These are phyloP conservation scores for Debaryomyces prosopidis DNA, from an alignment of 805 yeast genomes.

Conservation along the genomic window DNA sequence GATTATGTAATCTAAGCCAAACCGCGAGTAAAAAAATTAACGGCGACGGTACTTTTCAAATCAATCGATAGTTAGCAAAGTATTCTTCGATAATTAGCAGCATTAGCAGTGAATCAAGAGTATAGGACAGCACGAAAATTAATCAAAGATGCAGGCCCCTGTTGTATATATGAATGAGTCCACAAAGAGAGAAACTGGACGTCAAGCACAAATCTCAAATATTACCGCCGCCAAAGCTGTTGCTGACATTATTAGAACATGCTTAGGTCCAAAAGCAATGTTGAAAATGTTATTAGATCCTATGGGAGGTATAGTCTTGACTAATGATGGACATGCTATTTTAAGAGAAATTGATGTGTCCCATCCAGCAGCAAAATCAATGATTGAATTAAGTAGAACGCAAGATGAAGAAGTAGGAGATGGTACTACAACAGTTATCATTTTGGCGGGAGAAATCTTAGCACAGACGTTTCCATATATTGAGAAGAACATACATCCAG, in stretches of 20 bases:
- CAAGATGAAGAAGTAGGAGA: constrained; percentile 99
- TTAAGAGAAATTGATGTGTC: constrained; percentile 95
- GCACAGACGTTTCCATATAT: constrained; percentile 94
- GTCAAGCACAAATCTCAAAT: constrained; percentile 95
- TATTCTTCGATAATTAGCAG: neutral
- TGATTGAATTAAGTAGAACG: constrained; percentile 95
- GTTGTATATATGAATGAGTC: constrained; percentile 64
- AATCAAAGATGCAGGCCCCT: constrained; percentile 44
- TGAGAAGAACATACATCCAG: constrained; percentile 96
- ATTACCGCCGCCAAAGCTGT: constrained; percentile 99
- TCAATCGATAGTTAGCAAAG: neutral
- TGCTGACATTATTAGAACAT: constrained; percentile 95
- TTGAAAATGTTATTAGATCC: constrained; percentile 97
- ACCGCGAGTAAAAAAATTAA: neutral
- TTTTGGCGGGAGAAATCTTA: constrained; percentile 93
- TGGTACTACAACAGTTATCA: constrained; percentile 96
- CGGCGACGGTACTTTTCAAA: neutral
- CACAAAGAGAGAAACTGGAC: constrained; percentile 91
- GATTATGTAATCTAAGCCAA: neutral
- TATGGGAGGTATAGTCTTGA: constrained; percentile 91
- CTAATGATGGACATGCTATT: constrained; percentile 99
- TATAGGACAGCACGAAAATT: neutral
- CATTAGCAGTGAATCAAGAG: neutral
- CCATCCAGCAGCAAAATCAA: constrained; percentile 98
- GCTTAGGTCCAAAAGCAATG: constrained; percentile 99